Percentiles rank a stretch among this genome's conserved stretches.
phyloP scores from a whole-genome alignment of 495 filamentous ascomycete species.

The Sphaerosporella brunnea region DNA sequence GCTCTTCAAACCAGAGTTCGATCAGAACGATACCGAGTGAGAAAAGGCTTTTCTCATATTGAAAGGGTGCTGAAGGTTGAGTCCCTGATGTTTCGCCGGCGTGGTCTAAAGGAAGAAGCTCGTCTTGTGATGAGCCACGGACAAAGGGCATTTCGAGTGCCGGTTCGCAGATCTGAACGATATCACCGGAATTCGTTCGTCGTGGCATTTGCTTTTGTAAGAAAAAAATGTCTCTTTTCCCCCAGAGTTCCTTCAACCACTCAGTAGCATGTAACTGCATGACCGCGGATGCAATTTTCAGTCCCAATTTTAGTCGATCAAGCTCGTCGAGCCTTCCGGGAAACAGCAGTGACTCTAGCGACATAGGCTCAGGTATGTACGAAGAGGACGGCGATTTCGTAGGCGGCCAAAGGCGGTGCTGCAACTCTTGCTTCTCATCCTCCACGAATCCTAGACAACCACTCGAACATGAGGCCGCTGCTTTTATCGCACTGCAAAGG shows the following conservation, averaged over 20 bases:
- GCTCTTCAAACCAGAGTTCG: slow-evolving; percentile 25
- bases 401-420: neutral
- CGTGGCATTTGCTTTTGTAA: neutral
- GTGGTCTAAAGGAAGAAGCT: no score
- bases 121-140: no score
- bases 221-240: slow-evolving; percentile 21
- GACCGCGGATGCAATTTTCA: slow-evolving; percentile 24
- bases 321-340: neutral
- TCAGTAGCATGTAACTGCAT: slow-evolving; percentile 25
- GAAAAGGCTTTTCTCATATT: slow-evolving; percentile 7
- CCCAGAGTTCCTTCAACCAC: slow-evolving; percentile 22
- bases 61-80: no score
- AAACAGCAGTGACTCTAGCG: neutral
- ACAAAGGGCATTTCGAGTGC: slow-evolving; percentile 12
- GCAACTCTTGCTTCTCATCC: neutral
- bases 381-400: neutral
- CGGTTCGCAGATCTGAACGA: neutral
- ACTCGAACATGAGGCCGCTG: neutral
- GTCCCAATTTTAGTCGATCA: slow-evolving; percentile 20
- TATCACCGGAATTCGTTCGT: neutral
- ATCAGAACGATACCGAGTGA: slow-evolving; percentile 25
- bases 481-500: neutral
- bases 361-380: neutral
- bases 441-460: neutral
- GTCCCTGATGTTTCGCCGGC: no score